Evolutionary conservation across 305 asterid species (phyloP).

Genomic region (Rubia peregrina): DNA sequence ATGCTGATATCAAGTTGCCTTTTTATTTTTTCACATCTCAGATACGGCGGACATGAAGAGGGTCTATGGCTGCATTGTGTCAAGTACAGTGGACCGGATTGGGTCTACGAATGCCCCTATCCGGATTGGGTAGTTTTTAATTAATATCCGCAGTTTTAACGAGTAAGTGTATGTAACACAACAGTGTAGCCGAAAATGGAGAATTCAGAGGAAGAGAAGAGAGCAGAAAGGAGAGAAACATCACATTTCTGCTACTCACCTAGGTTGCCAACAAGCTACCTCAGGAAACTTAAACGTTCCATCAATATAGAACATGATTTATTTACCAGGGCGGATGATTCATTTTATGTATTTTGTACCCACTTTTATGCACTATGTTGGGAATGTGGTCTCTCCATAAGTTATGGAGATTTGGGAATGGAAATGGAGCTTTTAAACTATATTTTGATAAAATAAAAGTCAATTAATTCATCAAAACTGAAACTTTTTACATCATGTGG

Average conservation of each 20-base stretch:
- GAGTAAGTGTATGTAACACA: not conserved
- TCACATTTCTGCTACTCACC: not conserved
- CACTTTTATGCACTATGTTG: too few relatives aligned
- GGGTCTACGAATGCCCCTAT: slow-evolving; percentile 88
- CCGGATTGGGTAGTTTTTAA: slow-evolving; percentile 65
- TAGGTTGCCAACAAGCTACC: not conserved
- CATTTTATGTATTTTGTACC: too few relatives aligned
- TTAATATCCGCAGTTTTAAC: not conserved
- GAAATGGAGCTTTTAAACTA: too few relatives aligned
- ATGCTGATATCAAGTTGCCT: slow-evolving; percentile 3
- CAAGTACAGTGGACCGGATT: slow-evolving; percentile 72
- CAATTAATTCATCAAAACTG: too few relatives aligned
- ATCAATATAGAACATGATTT: too few relatives aligned
- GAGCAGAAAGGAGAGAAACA: not conserved
- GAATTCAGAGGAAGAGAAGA: not conserved
- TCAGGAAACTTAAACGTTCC: too few relatives aligned
- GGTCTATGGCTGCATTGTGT: slow-evolving; percentile 93
- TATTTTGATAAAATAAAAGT: too few relatives aligned
- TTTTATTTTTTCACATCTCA: slow-evolving; percentile 23
- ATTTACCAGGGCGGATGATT: too few relatives aligned
- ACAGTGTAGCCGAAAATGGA: not conserved
- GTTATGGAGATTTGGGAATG: too few relatives aligned
- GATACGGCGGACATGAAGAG: slow-evolving; percentile 69
- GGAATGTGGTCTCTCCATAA: too few relatives aligned
- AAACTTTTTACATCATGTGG: too few relatives aligned